Evolutionary conservation across 2,329 filamentous ascomycete species (phyloP).

Genomic region (Trichoderma aggressivum): DNA sequence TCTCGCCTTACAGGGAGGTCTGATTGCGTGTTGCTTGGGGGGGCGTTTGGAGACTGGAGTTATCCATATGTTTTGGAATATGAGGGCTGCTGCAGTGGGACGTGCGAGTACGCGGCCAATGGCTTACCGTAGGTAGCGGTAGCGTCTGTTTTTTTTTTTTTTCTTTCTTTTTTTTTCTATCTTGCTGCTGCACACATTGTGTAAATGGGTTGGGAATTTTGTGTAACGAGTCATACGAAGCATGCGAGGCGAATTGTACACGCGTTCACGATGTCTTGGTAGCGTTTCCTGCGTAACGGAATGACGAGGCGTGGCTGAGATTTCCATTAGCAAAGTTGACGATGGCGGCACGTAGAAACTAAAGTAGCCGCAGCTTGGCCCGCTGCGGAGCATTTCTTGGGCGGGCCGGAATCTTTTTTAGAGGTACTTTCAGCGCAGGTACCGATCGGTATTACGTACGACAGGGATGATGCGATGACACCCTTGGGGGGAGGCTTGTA

Average conservation of each 20-base stretch:
- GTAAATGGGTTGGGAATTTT: neutral
- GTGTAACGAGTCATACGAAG: neutral
- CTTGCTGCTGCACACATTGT: neutral
- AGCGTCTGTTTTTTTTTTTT: neutral
- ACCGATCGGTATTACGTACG: neutral
- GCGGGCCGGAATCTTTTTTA: neutral
- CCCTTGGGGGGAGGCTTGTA: neutral
- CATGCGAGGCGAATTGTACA: conserved; percentile 15
- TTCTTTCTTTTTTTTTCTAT: neutral
- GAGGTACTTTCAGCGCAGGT: neutral
- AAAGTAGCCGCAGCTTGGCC: neutral
- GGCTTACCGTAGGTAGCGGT: neutral
- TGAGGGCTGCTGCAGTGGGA: neutral
- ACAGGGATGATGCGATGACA: neutral
- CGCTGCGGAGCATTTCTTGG: neutral
- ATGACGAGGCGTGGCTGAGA: neutral
- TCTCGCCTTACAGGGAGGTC: conserved; percentile 61
- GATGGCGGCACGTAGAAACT: neutral
- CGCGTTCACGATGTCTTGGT: neutral
- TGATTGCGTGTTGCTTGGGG: conserved; percentile 21
- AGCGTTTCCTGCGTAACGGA: neutral
- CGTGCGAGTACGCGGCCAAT: neutral
- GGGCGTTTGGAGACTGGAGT: neutral
- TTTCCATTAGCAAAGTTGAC: neutral
- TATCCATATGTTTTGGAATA: neutral